Evolutionary conservation across 768 basidiomycete genomes (phyloP), one percentile per base, ranked within the genome.

Genomic region (Macrolepiota dolichaula): DNA sequence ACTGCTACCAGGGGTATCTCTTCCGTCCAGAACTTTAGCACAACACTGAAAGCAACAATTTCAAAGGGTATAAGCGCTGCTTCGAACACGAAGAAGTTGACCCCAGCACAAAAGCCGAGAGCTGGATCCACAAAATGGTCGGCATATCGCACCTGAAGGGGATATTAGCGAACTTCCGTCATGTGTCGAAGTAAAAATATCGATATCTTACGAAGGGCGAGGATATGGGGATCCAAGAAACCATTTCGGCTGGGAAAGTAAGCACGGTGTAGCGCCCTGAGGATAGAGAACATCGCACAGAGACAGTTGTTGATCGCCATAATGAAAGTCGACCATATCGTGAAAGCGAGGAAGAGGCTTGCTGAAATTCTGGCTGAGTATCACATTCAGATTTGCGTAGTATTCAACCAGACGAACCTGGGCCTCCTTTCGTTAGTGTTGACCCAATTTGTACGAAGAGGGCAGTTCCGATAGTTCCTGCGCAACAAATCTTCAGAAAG

Each of bases 151-250:
- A 83, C 76, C 79, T 81, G 62, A 40, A 22, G 12, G 35, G 37
- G 29, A 24, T 19, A 42, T 51, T 27, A 36, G 46, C 46, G 17
- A 44, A 36, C 24, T 46, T 12, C 44, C 11, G 35, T 40, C 44
- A 50, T 19, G 29, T 47, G 25, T 13, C 24, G 12, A 56, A 35
- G n/a, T 38, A 24, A 51, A 49, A 1, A 38, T 37, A 27, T 11
- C n/a, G 24, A 22, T 60, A 51, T 69, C 79, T 42, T 61, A 89
- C 85, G 69, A 91, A 91, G 4, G 88, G 86, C 4, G 91, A 89
- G 5, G 88, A 84, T 64, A 92, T 85, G 4, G 91, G 91, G 4
- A 89, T 89, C 75, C 85, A 87, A n/a, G 86, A 83, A 32, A 89
- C 88, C 90, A 92, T 91, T 72, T 93, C 91, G 38, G 88, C 91